Conservation (phyloP, 164 flowering plant species). For the Vitis amurensis region DNA sequence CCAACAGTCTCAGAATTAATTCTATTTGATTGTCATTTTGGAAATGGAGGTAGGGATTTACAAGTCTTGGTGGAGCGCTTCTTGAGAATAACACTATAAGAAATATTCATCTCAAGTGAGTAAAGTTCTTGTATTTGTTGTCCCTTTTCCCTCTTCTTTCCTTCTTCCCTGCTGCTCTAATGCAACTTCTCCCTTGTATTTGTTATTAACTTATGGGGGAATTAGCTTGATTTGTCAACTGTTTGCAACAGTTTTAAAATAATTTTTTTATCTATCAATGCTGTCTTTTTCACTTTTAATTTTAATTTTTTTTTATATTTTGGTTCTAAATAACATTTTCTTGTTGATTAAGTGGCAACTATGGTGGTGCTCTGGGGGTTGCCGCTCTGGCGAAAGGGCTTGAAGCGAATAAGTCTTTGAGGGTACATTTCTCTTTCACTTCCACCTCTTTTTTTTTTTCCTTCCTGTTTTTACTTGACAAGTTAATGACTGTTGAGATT, state of each 20-base stretch:
- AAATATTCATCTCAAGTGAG: constrained; percentile 80
- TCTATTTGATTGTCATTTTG: constrained; percentile 18
- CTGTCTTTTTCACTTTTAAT: too few relatives aligned
- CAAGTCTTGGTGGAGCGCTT: constrained; percentile 86
- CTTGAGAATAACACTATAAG: constrained; percentile 73
- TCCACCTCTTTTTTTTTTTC: neutral
- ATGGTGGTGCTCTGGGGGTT: constrained; percentile 94
- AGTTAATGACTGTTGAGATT: too few relatives aligned
- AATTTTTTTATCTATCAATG: too few relatives aligned
- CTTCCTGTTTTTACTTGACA: neutral
- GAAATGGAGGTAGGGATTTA: constrained; percentile 81
- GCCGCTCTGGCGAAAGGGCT: constrained; percentile 91
- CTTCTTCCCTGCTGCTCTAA: neutral
- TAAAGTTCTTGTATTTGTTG: constrained; percentile 1
- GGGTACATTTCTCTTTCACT: constrained; percentile 47
- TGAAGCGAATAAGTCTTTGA: constrained; percentile 84
- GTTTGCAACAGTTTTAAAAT: too few relatives aligned
- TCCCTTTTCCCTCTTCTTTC: neutral
- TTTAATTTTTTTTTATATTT: too few relatives aligned
- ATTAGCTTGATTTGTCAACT: too few relatives aligned
- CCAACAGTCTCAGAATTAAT: neutral
- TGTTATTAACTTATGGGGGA: neutral
- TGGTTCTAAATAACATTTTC: neutral
- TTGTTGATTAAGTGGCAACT: constrained; percentile 70
- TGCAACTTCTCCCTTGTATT: neutral